These are phyloP conservation scores for Arabidopsis lyrata DNA, from an alignment of 441 rosid species.

Conservation along the genomic window DNA sequence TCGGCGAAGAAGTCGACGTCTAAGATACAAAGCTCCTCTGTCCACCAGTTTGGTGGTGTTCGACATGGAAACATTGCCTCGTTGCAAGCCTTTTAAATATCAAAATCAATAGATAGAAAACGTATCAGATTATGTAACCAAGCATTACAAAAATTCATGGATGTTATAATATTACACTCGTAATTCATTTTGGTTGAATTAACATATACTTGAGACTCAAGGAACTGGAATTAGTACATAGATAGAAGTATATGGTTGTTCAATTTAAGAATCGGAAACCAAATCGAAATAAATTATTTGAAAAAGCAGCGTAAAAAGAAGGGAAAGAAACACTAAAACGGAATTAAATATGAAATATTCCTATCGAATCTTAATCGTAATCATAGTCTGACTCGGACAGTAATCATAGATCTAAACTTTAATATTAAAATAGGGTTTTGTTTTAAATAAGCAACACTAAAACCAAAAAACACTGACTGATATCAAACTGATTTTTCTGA, in stretches of 20 bases:
- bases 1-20: conserved; percentile 60
- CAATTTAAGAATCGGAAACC: too few species aligned
- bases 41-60: conserved; percentile 96
- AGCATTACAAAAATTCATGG: neutral
- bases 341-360: neutral
- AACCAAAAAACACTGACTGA: too few species aligned
- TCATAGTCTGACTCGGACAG: neutral
- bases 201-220: conserved; percentile 20
- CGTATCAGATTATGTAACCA: neutral
- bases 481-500: neutral
- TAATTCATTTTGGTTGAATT: neutral
- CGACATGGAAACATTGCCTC: conserved; percentile 85
- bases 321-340: too few species aligned
- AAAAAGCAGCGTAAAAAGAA: too few species aligned
- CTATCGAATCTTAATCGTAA: neutral
- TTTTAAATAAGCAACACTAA: neutral
- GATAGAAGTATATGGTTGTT: too few species aligned
- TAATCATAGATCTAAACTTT: neutral
- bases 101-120: neutral
- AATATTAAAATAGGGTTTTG: neutral
- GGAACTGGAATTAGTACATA: conserved; percentile 4
- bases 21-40: conserved; percentile 81
- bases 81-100: conserved; percentile 57
- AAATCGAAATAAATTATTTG: too few species aligned
- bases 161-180: neutral